Evolutionary conservation across 2,329 filamentous ascomycete genomes (phyloP), one percentile per base, ranked within the genome.

Genomic region (Penicillium expansum): DNA sequence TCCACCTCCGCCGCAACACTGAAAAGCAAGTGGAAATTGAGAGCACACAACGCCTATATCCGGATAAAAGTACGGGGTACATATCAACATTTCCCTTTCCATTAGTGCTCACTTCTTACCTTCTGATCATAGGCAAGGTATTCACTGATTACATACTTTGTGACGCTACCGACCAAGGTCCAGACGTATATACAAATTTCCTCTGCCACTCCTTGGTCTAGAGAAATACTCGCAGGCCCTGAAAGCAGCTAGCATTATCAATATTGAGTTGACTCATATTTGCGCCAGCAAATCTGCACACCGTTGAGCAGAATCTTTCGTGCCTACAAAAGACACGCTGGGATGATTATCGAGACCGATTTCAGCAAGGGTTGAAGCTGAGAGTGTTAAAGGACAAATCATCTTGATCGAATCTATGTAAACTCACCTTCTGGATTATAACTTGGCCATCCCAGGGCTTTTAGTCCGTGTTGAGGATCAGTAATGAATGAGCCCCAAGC

Each of bases 401-500:
- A n/a, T 20, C 22, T 37, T 27, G 37, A 41, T 41, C 8, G 11
- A 13, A 13, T 5, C 3, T 5, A 5, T 50, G 7, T 5, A 10
- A 4, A 58, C 43, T 66, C 49, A 48, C 56, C 52, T 14, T 55
- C 39, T 1, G 58, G 60, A 38, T 70, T 42, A 48, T 69, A 78
- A 43, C 14, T 35, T 7, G 75, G 75, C 74, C 75, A 78, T 0
- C 73, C 74, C 18, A 74, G 39, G 30, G 54, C 49, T 10, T 48
- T 52, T 22, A 80, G 49, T 0, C 77, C 77, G 1, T 61, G 43
- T 0, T 42, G 38, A 0, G 77, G 76, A 41, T 79, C 70, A 18
- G 69, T 52, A 10, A 69, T 68, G 33, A 80, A 80, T 0, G 69
- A 61, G 6, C 63, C 70, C 77, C 77, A 79, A 1, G 74, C 73